Base-by-base conservation (phyloP, 208 protist genomes). In the Zelonia costaricensis region DNA sequence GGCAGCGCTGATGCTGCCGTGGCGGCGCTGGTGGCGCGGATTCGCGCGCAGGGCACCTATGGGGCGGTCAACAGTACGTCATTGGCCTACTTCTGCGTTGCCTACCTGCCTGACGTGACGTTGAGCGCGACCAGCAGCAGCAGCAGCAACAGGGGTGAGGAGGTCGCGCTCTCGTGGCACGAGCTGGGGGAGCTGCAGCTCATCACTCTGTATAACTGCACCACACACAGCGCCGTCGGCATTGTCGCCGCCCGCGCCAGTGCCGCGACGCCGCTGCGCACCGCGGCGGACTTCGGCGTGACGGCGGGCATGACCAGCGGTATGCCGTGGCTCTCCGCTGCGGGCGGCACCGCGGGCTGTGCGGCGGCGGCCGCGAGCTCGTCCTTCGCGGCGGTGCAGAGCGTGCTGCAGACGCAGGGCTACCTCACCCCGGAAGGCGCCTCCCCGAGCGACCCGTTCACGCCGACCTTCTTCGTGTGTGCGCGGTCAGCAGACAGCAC, bases 21-120 rank as follows among this genome's bases (percentile, higher is more conserved):
- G 33, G 33, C 4, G 33, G 33, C 33, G 33, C 33, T 38, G 33
- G 7, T 38, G 33, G 33, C 4, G 33, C 7, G 7, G 33, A 4
- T 38, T 4, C 53, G 39, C 4, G 16, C 2, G 4, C 8, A 13
- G 7, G 53, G 53, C 3, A 47, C 3, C 6, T 59, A 59, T 16
- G 39, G 10, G 7, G 13, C 23, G 0, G 15, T 39, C 6, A 23
- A 47, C 40, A 36, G 47, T 16, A 7, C 38, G 33, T 38, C 27
- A 7, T n/a, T 4, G 2, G 72, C 44, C 5, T 68, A 63, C 60
- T 78, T 64, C 64, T 78, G 72, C 45, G 51, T 73, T 15, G 53
- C 53, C 2, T 1, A n/a, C 3, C 8, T 59, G 4, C 15, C 52
- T 6, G 33, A 13, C 3, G 2, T 36, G 30, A 36, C 20, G 7